phyloP scores from a whole-genome alignment of 2,329 filamentous ascomycete genomes.

The Berkeleyomyces basicola region DNA sequence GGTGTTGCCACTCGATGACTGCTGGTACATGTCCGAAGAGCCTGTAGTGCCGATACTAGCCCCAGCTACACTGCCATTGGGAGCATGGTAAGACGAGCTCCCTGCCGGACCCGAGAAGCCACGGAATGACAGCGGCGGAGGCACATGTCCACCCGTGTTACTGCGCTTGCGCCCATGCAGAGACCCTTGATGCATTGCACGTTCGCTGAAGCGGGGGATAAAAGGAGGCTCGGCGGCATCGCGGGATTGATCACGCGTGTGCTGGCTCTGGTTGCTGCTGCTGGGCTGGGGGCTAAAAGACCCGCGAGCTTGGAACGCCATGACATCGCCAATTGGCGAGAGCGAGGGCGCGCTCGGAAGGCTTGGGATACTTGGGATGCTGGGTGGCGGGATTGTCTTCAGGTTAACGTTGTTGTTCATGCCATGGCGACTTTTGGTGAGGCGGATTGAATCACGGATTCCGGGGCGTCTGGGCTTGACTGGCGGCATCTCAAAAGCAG shows the following conservation, averaged over 20 bases:
- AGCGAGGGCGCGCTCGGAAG: conserved; percentile 24
- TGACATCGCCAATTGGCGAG: conserved; percentile 9
- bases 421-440: conserved; percentile 49
- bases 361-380: conserved; percentile 36
- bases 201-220: conserved; percentile 50
- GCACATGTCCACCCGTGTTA: conserved; percentile 64
- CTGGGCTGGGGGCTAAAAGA: conserved; percentile 23
- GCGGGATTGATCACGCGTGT: conserved; percentile 32
- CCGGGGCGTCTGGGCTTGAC: conserved; percentile 33
- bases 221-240: conserved; percentile 55
- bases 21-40: conserved; percentile 46
- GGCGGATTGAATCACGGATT: conserved; percentile 76
- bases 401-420: conserved; percentile 24
- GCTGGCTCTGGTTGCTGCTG: conserved; percentile 19
- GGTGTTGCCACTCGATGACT: conserved; percentile 22
- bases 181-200: conserved; percentile 26
- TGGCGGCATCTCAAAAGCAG: conserved; percentile 33
- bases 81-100: conserved; percentile 26
- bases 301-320: conserved; percentile 20
- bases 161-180: conserved; percentile 71
- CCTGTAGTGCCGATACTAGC: conserved; percentile 40
- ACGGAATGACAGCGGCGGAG: conserved; percentile 56
- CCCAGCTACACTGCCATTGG: conserved; percentile 40
- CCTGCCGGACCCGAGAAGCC: conserved; percentile 50
- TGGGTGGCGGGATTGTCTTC: conserved; percentile 27